Base-by-base conservation (phyloP, 768 basidiomycete genomes). In the Mycena venus region DNA sequence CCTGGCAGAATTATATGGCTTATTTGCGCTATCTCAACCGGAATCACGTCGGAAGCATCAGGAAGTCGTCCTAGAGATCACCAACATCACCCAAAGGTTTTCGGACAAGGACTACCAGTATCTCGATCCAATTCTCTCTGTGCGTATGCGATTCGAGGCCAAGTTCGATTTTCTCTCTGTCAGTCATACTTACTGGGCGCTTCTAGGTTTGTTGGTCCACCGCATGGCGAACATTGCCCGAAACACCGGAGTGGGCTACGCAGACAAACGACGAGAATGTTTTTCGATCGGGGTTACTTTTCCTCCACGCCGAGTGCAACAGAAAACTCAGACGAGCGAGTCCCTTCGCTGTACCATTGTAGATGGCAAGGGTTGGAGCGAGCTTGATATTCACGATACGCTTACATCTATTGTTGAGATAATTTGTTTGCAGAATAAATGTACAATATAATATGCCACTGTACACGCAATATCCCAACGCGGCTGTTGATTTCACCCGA, bases 161-260 rank as follows among this genome's bases (percentile, higher is more conserved):
- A 19, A 27, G 7, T 31, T 72, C 25, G 8, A 38, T 31, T 27
- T 66, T 2, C 5, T 21, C 25, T 6, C 32, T 67, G 19, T 47
- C 10, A 27, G 12, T 11, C 5, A 19, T 64, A n/a, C n/a, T n/a
- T n/a, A n/a, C n/a, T n/a, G n/a, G n/a, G n/a, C n/a, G 23, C 61
- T 36, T 42, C 12, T 47, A 73, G 72, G 25, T 62, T 14, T 68
- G 65, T 36, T 73, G 72, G 72, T 67, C 65, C 29, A 53, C 67
- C 29, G 72, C 72, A 6, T 67, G 19, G 4, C 55, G 64, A 29
- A 51, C 36, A 21, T 27, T 65, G 19, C 47, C 56, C 11, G 14
- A 65, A 2, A 55, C 32, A 4, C 25, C 32, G 10, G 59, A 61
- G 23, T 67, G 53, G 53, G 34, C 21, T 25, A 11, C 19, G 42